Percentiles rank a stretch among this genome's conserved stretches.
phyloP scores from a whole-genome alignment of 306 rosid genomes.

The Vicia villosa region DNA sequence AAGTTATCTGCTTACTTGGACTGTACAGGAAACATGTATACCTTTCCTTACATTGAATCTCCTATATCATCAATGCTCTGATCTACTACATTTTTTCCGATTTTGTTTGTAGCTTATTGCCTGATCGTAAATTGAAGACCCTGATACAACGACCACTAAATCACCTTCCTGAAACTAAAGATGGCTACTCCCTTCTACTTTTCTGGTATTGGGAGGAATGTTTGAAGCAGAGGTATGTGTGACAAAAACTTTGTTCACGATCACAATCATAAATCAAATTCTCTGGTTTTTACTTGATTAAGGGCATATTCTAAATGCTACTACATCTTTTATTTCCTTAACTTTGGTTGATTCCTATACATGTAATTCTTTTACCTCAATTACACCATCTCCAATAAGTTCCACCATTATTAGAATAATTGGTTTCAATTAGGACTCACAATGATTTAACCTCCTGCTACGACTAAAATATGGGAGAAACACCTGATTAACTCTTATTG shows the following conservation, averaged over 20 bases:
- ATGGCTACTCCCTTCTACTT: conserved; percentile 87
- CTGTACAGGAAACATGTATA: not conserved
- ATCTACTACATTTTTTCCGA: conserved; percentile 27
- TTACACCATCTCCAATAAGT: not conserved
- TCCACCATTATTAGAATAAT: conserved; percentile 9
- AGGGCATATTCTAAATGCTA: conserved; percentile 7
- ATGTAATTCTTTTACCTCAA: not conserved
- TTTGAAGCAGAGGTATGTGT: conserved; percentile 82
- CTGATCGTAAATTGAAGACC: conserved; percentile 87
- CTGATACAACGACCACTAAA: conserved; percentile 70
- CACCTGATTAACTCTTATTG: conserved; percentile 3
- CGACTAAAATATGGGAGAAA: conserved; percentile 4
- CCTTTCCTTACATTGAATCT: conserved; percentile 9
- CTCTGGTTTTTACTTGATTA: conserved; percentile 15
- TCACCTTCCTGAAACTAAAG: conserved; percentile 77
- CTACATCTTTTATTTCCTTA: conserved; percentile 9
- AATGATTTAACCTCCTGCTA: not conserved
- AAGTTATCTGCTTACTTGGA: not conserved
- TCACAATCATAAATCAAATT: conserved; percentile 9
- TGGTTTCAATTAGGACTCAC: not conserved
- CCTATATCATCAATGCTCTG: conserved; percentile 17
- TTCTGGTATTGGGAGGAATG: conserved; percentile 98
- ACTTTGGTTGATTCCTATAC: not conserved
- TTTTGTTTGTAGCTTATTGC: conserved; percentile 66
- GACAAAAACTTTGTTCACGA: conserved; percentile 1